These are phyloP conservation scores for Tillandsia fasciculata DNA, from an alignment of 176 grass and related monocot genomes.

Conservation along the genomic window DNA sequence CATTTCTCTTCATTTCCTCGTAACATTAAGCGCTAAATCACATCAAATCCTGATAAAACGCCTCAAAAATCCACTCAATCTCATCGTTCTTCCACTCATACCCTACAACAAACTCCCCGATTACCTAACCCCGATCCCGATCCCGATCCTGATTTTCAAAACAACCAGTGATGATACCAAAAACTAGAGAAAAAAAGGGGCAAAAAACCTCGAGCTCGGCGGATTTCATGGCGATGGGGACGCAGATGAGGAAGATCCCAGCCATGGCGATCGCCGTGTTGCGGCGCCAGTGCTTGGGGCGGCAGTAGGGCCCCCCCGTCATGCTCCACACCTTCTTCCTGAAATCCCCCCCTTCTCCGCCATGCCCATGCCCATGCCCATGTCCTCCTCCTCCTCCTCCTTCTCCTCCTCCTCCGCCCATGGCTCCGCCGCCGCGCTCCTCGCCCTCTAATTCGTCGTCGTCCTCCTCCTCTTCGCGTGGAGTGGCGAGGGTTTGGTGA, in stretches of 20 bases:
- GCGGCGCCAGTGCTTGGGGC: slow-evolving; percentile 92
- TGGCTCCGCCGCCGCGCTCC: no score
- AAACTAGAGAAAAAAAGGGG: background rate
- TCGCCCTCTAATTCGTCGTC: no score
- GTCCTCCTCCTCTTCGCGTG: no score
- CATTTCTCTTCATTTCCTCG: no score
- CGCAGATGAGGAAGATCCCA: slow-evolving; percentile 75
- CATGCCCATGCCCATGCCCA: slow-evolving; percentile 20
- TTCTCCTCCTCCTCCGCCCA: background rate
- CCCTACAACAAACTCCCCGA: no score
- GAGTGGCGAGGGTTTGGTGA: no score
- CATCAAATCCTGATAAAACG: no score
- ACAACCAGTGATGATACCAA: background rate
- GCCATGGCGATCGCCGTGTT: slow-evolving; percentile 96
- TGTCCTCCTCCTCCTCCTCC: slow-evolving; percentile 23
- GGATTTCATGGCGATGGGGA: slow-evolving; percentile 92
- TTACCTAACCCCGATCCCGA: background rate
- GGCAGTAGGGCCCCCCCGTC: slow-evolving; percentile 96
- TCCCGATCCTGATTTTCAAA: background rate
- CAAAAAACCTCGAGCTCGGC: slow-evolving; percentile 77
- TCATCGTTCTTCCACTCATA: no score
- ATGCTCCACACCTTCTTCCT: slow-evolving; percentile 95
- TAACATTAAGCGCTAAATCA: no score
- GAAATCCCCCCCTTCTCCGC: slow-evolving; percentile 55
- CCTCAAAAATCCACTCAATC: no score